Evolutionary conservation across 192 early-diverging fungal genomes (phyloP).

Genomic region (Coemansia biformis): DNA sequence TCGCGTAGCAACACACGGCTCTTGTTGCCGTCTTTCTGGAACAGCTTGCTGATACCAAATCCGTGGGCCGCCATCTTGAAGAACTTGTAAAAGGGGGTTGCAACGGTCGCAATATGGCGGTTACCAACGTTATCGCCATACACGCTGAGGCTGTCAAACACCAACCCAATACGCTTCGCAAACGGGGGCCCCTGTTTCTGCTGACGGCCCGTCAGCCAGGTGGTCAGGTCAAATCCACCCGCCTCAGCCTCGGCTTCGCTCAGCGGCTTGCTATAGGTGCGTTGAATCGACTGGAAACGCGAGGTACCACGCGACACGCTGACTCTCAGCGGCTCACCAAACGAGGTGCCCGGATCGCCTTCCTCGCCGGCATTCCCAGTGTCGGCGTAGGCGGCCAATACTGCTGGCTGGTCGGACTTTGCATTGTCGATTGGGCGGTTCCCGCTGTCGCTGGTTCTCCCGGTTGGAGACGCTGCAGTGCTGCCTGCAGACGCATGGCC

Average conservation of each 20-base stretch:
- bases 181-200: conserved; percentile 23
- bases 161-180: conserved; percentile 42
- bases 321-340: conserved; percentile 48
- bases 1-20: conserved; percentile 48
- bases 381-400: too few species aligned
- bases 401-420: too few species aligned
- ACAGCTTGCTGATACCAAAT: conserved; percentile 15
- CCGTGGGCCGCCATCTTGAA: conserved; percentile 17
- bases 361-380: too few species aligned
- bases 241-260: conserved; percentile 1
- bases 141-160: conserved; percentile 30
- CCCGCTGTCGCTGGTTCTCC: too few species aligned
- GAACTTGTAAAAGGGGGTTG: conserved; percentile 37
- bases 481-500: too few species aligned
- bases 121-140: conserved; percentile 34
- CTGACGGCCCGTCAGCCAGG: conserved; percentile 20
- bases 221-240: conserved; percentile 10
- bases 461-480: too few species aligned
- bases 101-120: conserved; percentile 37
- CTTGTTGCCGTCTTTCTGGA: conserved; percentile 1
- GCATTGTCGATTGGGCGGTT: too few species aligned
- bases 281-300: conserved; percentile 37
- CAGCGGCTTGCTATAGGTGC: conserved; percentile 8
- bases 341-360: conserved; percentile 19
- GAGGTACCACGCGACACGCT: conserved; percentile 23